Base-by-base conservation (phyloP, 768 basidiomycete species). In the Leccinellum albellum region DNA sequence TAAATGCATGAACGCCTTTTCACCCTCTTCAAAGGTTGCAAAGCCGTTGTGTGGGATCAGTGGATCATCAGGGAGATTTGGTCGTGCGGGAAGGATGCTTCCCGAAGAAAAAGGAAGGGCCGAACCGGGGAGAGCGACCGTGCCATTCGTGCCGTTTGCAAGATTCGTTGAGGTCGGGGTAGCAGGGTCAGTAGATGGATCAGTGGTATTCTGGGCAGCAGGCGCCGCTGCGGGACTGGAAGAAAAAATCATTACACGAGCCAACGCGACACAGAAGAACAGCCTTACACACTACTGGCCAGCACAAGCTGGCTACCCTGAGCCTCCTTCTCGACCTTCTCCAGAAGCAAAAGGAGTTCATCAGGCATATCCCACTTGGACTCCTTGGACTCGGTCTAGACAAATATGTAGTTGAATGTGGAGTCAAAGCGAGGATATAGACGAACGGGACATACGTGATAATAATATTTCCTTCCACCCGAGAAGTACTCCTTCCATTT, bases 341-440 rank as follows among this genome's bases (percentile, higher is more conserved):
- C 88, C 35, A 94, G 78, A 23, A 95, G 74, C n/a, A 91, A 79
- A 23, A 88, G 74, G 26, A 99, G 82, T 66, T 98, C 95, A 53
- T 93, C 87, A 10, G 97, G 97, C 85, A 96, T 89, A 57, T 96
- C 93, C 97, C 97, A 98, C 77, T 95, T 93, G 3, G 94, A 96
- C 73, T 96, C 91, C 64, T 94, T 96, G 29, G 86, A 82, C 42
- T 89, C 86, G 31, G 85, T 88, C 87, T 97, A 66, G 3, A 66
- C 15, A 37, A 10, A 46, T 2, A 46, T 45, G 24, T 57, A 35
- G 50, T 61, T 55, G 33, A 57, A 53, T 21, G 33, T 13, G 23
- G 33, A 8, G 8, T 13, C 33, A 37, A 32, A 37, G 46, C 23
- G n/a, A 45, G 21, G 9, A 49, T 31, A 42, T n/a, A 12, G 28